These are phyloP conservation scores for Tylopilus plumbeoviolaceoides DNA, from an alignment of 768 basidiomycete species.

Conservation along the genomic window DNA sequence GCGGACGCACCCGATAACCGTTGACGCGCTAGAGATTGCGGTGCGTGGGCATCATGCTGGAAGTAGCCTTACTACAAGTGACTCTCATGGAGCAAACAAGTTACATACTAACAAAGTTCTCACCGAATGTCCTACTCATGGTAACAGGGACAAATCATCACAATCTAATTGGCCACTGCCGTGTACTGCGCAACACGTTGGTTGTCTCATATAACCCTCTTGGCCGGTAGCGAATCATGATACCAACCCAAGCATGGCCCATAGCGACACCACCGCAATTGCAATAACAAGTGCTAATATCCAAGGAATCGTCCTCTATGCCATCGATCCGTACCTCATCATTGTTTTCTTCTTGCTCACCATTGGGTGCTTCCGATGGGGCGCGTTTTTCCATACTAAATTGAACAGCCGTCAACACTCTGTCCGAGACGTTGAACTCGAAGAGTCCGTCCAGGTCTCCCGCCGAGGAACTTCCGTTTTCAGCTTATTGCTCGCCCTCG, in stretches of 20 bases:
- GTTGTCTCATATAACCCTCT: conserved; percentile 1
- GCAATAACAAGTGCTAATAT: background rate
- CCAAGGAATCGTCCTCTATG: conserved; percentile 15
- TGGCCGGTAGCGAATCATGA: background rate
- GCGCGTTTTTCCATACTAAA: conserved; percentile 11
- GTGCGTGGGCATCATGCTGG: no score
- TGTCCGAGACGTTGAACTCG: background rate
- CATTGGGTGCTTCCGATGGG: conserved; percentile 20
- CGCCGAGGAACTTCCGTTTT: conserved; percentile 12
- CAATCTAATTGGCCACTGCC: background rate
- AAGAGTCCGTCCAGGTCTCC: background rate
- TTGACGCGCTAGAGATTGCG: no score
- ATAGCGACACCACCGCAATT: background rate
- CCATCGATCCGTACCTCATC: conserved; percentile 11
- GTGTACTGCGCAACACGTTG: background rate
- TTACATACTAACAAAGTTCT: no score
- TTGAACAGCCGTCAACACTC: conserved; percentile 6
- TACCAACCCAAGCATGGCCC: conserved; percentile 1
- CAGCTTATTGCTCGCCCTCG: conserved; percentile 27
- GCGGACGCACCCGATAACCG: no score
- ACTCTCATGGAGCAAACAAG: no score
- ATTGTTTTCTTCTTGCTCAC: conserved; percentile 8
- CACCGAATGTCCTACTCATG: background rate
- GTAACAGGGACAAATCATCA: background rate
- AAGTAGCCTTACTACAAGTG: no score